Evolutionary conservation across 352 stramenopile species (phyloP).

Genomic region (Globisporangium barbulae): DNA sequence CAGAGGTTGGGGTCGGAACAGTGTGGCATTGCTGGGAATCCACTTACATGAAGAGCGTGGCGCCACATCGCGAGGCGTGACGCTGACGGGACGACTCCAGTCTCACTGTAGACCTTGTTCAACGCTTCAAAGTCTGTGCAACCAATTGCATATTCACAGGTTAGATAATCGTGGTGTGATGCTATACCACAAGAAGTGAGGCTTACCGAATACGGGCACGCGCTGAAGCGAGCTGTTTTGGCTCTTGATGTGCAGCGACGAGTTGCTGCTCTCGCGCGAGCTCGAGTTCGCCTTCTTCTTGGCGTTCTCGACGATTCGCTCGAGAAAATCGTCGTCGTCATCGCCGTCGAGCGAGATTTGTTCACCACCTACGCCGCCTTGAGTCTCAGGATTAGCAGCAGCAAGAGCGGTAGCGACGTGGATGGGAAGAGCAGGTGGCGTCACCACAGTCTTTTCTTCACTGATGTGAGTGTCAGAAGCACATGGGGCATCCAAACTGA

Average conservation of each 20-base stretch:
- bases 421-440: conserved; percentile 18
- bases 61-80: conserved; percentile 58
- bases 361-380: not conserved
- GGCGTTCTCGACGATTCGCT: conserved; percentile 57
- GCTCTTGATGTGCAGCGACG: conserved; percentile 65
- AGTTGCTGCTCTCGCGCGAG: conserved; percentile 57
- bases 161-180: not conserved
- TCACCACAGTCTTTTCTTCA: not conserved
- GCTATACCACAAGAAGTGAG: not conserved
- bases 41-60: conserved; percentile 39
- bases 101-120: conserved; percentile 32
- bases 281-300: conserved; percentile 31
- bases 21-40: not conserved
- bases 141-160: not conserved
- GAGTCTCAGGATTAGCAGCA: not conserved
- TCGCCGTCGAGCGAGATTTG: conserved; percentile 39
- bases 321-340: conserved; percentile 42
- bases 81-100: conserved; percentile 30
- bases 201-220: conserved; percentile 13
- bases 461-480: not conserved
- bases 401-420: conserved; percentile 1
- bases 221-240: conserved; percentile 30
- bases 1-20: not conserved
- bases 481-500: conserved; percentile 7
- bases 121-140: conserved; percentile 31